Evolutionary conservation across 2,329 filamentous ascomycete species (phyloP), one percentile per base, ranked within the genome.

Genomic region (Hirsutella rhossiliensis): DNA sequence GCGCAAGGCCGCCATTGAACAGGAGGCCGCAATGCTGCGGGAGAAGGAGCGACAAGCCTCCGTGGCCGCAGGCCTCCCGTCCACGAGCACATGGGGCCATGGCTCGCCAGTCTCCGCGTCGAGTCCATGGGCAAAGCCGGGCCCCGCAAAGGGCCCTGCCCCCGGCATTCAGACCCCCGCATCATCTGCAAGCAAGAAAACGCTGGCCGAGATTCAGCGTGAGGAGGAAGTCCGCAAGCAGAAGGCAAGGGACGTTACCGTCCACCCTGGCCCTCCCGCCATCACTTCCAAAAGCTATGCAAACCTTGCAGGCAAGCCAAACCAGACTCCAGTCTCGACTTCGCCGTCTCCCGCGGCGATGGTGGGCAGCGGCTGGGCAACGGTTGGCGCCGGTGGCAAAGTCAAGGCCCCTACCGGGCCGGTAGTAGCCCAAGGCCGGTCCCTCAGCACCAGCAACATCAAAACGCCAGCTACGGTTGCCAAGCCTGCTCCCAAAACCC

Each of bases 321-420:
- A 56, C 13, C 58, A 59, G 29, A 40, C 52, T 18, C 62, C 68
- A 19, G 63, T 60, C 47, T 52, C 63, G 19, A 50, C 55, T 18
- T 50, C 62, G 13, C 27, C 49, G 11, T 43, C 50, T 38, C 55
- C 63, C 13, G 62, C 65, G 7, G 55, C 68, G 45, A 56, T 68
- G 19, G 57, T 67, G n/a, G 62, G 49, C 2, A 51, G 51, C 6
- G 87, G 88, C 2, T 98, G 92, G 92, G 90, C 89, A 11, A 97
- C 89, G 1, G 90, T 98, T 36, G 92, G 92, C 40, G 88, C 90
- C 30, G 83, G 89, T 52, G 92, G 92, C 13, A 98, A 96, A 68
- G 77, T 85, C 41, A 97, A 95, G 69, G 68, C 77, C 27, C 84
- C 86, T 6, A 75, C 73, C 3, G 76, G 71, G 0, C 73, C 79